phyloP scores from a whole-genome alignment of 2,329 filamentous ascomycete genomes.

The Stagonosporopsis chrysanthemi region DNA sequence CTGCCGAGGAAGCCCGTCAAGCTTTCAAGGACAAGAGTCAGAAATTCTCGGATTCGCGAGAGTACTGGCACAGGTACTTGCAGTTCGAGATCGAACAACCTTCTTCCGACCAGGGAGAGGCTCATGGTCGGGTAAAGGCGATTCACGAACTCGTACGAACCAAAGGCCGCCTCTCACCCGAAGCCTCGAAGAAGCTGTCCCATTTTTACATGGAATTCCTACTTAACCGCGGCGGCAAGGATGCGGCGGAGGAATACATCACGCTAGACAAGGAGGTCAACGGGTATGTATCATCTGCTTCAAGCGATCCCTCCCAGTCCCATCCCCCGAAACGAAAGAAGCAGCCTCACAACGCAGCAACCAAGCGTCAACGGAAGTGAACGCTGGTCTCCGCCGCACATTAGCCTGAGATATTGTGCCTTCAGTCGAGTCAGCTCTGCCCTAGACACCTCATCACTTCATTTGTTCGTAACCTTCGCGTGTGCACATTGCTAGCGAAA shows the following conservation, averaged over 20 bases:
- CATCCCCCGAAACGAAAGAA: slow-evolving; percentile 36
- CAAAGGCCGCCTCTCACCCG: slow-evolving; percentile 73
- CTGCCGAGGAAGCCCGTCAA: slow-evolving; percentile 78
- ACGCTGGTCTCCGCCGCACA: slow-evolving; percentile 17
- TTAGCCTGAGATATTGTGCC: slow-evolving; percentile 10
- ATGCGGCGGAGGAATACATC: slow-evolving; percentile 86
- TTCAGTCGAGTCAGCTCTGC: slow-evolving; percentile 6
- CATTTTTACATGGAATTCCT: slow-evolving; percentile 84
- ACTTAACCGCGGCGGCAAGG: slow-evolving; percentile 80
- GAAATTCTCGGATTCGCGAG: slow-evolving; percentile 82
- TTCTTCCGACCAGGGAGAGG: slow-evolving; percentile 69
- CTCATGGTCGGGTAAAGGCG: slow-evolving; percentile 76
- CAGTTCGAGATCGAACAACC: slow-evolving; percentile 88
- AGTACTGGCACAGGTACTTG: slow-evolving; percentile 91
- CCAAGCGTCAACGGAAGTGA: slow-evolving; percentile 42
- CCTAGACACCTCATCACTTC: slow-evolving; percentile 24
- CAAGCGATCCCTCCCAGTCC: slow-evolving; percentile 34
- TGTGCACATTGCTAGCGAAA: slow-evolving; percentile 36
- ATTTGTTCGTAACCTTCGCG: slow-evolving; percentile 28
- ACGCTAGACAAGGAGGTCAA: slow-evolving; percentile 85
- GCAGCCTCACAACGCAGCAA: slow-evolving; percentile 45
- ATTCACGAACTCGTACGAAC: slow-evolving; percentile 78
- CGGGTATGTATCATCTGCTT: slow-evolving; percentile 60
- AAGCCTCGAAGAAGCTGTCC: slow-evolving; percentile 76
- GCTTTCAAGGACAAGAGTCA: slow-evolving; percentile 84